Evolutionary conservation across 2,329 filamentous ascomycete species (phyloP), one percentile per base, ranked within the genome.

Genomic region (Pseudofabraea citricarpa): DNA sequence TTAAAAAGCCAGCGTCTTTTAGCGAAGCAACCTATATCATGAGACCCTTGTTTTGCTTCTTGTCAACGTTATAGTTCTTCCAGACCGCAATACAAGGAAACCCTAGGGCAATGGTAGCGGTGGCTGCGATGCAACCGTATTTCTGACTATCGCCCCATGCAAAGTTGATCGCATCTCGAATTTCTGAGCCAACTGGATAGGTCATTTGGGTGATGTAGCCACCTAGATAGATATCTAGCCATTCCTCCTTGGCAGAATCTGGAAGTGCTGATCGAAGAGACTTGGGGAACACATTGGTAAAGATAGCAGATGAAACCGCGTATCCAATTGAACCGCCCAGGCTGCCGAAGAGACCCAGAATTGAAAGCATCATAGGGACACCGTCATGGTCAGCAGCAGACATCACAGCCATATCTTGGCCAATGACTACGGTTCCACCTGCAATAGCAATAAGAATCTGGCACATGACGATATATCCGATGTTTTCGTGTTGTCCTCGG

Each of bases 301-400:
- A 86, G 47, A 87, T 76, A 8, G 81, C 80, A 0, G 73, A 74
- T 1, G 81, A 75, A 40, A 86, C 73, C 10, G 80, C 74, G 2
- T 69, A 70, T 2, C 80, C 81, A 9, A 83, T 65, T 1, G 79
- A 76, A n/a, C 71, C 72, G 20, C 80, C 81, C 47, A 85, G 71
- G 50, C 74, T 75, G 49, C 77, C 71, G 23, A 79, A 76, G 2
- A 84, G 72, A 24, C 77, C 70, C 45, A 79, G 72, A 43, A 86
- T 68, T 8, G 80, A 78, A 9, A 81, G 72, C n/a, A 78, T 73
- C 15, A 76, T 74, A 22, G 79, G 76, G 5, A 85, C 68, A 56
- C 83, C 71, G 55, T 81, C 72, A 50, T 84, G 79, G 24, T 70
- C 70, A 2, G 72, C 70, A 2, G 72, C 75, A 1, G 76, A 73